Evolutionary conservation across 108 stramenopile species (phyloP).

Genomic region (Nitzschia palea): DNA sequence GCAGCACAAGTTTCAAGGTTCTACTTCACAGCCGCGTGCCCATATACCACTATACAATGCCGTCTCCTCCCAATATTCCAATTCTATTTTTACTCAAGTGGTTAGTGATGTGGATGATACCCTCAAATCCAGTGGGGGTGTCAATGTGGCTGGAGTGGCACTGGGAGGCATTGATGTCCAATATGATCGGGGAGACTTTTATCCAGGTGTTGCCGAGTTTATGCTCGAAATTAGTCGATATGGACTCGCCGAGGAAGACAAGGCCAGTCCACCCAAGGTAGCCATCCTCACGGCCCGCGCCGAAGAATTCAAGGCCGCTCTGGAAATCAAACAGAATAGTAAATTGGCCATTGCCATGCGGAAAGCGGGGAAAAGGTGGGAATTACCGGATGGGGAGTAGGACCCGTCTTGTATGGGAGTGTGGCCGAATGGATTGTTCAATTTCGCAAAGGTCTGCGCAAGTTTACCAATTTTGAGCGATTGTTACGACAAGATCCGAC

Average conservation of each 20-base stretch:
- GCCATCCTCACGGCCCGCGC: conserved; percentile 93
- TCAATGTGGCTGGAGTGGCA: conserved; percentile 82
- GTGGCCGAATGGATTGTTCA: conserved; percentile 95
- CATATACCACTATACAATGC: conserved; percentile 2
- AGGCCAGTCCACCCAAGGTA: conserved; percentile 73
- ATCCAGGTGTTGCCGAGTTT: conserved; percentile 94
- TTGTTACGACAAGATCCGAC: conserved; percentile 86
- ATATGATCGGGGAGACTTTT: conserved; percentile 89
- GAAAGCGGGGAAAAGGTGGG: conserved; percentile 64
- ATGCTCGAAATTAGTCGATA: conserved; percentile 80
- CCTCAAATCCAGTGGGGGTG: conserved; percentile 88
- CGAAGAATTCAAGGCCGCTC: conserved; percentile 92
- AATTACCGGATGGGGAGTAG: conserved; percentile 84
- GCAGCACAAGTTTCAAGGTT: too few species aligned
- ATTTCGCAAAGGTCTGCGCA: conserved; percentile 83
- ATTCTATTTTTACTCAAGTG: conserved; percentile 47
- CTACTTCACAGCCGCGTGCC: too few species aligned
- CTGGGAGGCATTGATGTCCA: conserved; percentile 93
- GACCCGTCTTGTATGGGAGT: conserved; percentile 93
- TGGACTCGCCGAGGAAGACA: conserved; percentile 16
- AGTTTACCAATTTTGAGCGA: conserved; percentile 88
- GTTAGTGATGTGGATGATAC: conserved; percentile 94
- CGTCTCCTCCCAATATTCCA: background rate
- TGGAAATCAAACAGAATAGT: conserved; percentile 86
- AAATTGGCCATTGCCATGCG: conserved; percentile 76